phyloP scores from a whole-genome alignment of 306 rosid species.

The Carpinus fangiana region DNA sequence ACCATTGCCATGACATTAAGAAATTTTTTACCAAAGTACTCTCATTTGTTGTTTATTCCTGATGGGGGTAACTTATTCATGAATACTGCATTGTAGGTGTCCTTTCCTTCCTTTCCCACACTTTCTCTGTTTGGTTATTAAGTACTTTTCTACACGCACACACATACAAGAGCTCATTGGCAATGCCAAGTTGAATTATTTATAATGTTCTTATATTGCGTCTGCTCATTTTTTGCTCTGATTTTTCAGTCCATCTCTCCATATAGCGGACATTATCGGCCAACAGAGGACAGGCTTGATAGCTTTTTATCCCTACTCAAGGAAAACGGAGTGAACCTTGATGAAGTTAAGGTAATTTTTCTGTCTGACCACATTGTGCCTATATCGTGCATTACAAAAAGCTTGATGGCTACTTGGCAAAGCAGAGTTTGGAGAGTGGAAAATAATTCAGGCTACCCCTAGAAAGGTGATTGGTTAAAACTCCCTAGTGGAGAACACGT shows the following conservation, averaged over 20 bases:
- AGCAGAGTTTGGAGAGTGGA: not conserved
- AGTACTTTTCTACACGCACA: too few species aligned
- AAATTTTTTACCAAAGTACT: not conserved
- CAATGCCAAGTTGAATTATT: not conserved
- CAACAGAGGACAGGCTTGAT: slow-evolving; percentile 68
- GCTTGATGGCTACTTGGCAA: slow-evolving; percentile 7
- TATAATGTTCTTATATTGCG: not conserved
- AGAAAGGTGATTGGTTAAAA: slow-evolving; percentile 10
- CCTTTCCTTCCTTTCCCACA: not conserved
- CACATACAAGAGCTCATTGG: not conserved
- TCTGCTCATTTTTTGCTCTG: slow-evolving; percentile 38
- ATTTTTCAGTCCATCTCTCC: slow-evolving; percentile 78
- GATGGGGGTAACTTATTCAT: not conserved
- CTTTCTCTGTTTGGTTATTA: not conserved
- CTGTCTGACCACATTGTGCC: slow-evolving; percentile 14
- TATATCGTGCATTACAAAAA: not conserved
- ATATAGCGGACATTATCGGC: slow-evolving; percentile 97
- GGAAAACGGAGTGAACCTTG: slow-evolving; percentile 72
- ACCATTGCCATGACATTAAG: not conserved
- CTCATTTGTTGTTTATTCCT: not conserved
- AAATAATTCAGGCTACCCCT: not conserved
- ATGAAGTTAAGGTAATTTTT: slow-evolving; percentile 72
- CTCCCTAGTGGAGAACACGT: not conserved
- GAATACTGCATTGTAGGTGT: not conserved
- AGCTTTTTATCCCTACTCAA: slow-evolving; percentile 61